Evolutionary conservation across 2,329 filamentous ascomycete genomes (phyloP), one percentile per base, ranked within the genome.

Genomic region (Hypoxylon rubiginosum): DNA sequence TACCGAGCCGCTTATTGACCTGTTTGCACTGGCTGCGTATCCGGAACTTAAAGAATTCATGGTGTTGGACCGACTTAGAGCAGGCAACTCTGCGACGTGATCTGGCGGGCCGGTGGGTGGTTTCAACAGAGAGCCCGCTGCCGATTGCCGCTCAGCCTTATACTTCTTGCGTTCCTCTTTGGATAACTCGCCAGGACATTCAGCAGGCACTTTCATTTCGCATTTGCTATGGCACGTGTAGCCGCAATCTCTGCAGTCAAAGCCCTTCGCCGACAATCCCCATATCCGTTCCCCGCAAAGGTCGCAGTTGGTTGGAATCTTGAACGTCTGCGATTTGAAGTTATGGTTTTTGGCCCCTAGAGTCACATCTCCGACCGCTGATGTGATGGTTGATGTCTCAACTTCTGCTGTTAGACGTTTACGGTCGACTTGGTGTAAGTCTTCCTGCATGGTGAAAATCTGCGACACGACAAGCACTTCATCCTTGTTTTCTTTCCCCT

Each of bases 181-280:
- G 68, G 86, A 91, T 76, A 96, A 89, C 76, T 98, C 96, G 53
- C 96, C 96, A 0, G 96, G 96, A 76, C 96, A 99, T 76, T 97
- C 93, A 7, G 96, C 92, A 0, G 96, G 94, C 0, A 98, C 96
- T 80, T 98, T 99, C 91, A 99, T 96, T 82, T 99, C 93, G 78
- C 96, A 99, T 82, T 99, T 99, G 83, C 91, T 97, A 81, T 99
- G 96, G 76, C 96, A 99, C 1, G 94, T 97, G 81, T 97, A 99
- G 34, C 97, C 96, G 75, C 96, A 99, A 78, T 98, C 95, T 72
- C 92, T 89, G 76, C 96, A 99, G 77, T 97, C 94, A 76, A 97
- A 97, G 0, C 96, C 96, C 81, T 99, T 99, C 39, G 96, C 95
- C 30, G 93, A 97, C 43, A 99, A 80, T 0, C 96, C 96, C 96